These are phyloP conservation scores for Paramyrothecium sp. DNA, from an alignment of 2,329 filamentous ascomycete genomes.

Conservation along the genomic window DNA sequence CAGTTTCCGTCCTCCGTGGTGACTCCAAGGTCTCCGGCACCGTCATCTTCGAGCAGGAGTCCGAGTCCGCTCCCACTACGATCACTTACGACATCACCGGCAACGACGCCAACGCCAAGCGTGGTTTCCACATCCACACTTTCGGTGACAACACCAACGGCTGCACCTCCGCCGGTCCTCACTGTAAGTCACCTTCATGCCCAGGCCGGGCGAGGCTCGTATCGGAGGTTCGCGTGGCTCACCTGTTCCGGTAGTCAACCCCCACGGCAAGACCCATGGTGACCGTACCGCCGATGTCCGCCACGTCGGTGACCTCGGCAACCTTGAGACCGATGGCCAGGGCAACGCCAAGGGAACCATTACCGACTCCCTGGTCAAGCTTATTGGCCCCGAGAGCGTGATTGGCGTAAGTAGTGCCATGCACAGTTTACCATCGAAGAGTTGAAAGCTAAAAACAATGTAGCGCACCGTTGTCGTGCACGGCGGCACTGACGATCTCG, in stretches of 20 bases:
- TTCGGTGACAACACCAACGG: conserved; percentile 99
- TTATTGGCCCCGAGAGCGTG: conserved; percentile 93
- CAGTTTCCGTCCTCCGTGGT: conserved; percentile 96
- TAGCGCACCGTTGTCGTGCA: conserved; percentile 95
- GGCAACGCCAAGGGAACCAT: conserved; percentile 84
- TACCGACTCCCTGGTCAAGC: conserved; percentile 82
- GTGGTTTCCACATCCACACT: conserved; percentile 97
- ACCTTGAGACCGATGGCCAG: conserved; percentile 92
- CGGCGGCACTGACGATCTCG: conserved; percentile 93
- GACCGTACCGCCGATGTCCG: conserved; percentile 78
- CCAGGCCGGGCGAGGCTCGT: not conserved
- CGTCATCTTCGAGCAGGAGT: conserved; percentile 90
- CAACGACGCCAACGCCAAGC: conserved; percentile 92
- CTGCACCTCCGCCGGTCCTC: conserved; percentile 96
- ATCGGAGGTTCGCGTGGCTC: not conserved
- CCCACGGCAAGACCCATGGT: conserved; percentile 87
- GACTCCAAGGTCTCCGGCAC: conserved; percentile 94
- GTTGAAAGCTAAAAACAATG: conserved; percentile 3
- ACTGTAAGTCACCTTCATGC: conserved; percentile 66
- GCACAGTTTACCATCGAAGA: not conserved
- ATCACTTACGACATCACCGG: conserved; percentile 91
- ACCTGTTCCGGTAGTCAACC: conserved; percentile 72
- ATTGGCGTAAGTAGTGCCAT: conserved; percentile 67
- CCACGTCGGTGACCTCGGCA: conserved; percentile 96
- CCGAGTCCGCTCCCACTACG: conserved; percentile 78